Evolutionary conservation across 768 basidiomycete species (phyloP).

Genomic region (Serpula lacrymans): DNA sequence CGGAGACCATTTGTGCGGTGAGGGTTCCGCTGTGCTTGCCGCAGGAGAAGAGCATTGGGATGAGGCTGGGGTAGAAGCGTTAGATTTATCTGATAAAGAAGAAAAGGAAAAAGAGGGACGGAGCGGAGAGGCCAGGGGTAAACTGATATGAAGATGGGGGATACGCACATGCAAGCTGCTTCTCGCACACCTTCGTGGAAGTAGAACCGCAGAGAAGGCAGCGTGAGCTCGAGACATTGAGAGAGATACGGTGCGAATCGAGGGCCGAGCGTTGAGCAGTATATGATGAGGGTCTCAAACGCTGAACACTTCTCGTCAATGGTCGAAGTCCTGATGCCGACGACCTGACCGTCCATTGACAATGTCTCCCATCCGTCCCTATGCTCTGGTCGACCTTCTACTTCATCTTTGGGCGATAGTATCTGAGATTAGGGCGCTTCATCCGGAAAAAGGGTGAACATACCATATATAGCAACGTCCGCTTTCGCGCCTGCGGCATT

Average conservation of each 20-base stretch:
- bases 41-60: slow-evolving; percentile 67
- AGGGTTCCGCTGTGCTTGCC: slow-evolving; percentile 65
- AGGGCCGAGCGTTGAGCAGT: slow-evolving; percentile 64
- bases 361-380: slow-evolving; percentile 80
- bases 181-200: slow-evolving; percentile 86
- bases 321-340: slow-evolving; percentile 74
- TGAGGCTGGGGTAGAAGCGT: slow-evolving; percentile 41
- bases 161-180: slow-evolving; percentile 64
- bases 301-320: slow-evolving; percentile 89
- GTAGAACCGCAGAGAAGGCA: slow-evolving; percentile 70
- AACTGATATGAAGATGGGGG: not conserved
- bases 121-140: no score
- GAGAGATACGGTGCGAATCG: slow-evolving; percentile 71
- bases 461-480: slow-evolving; percentile 72
- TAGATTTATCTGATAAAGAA: not conserved
- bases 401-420: slow-evolving; percentile 34
- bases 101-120: not conserved
- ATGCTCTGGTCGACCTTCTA: slow-evolving; percentile 47
- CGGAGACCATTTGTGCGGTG: slow-evolving; percentile 64
- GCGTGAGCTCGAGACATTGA: slow-evolving; percentile 66
- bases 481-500: slow-evolving; percentile 77
- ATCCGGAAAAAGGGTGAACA: slow-evolving; percentile 11
- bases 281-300: slow-evolving; percentile 82
- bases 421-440: not conserved
- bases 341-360: slow-evolving; percentile 69